Percentiles rank a stretch among this genome's conserved stretches.
Conservation (phyloP, 2,329 filamentous ascomycete genomes). For the Aspergillus udagawae region DNA sequence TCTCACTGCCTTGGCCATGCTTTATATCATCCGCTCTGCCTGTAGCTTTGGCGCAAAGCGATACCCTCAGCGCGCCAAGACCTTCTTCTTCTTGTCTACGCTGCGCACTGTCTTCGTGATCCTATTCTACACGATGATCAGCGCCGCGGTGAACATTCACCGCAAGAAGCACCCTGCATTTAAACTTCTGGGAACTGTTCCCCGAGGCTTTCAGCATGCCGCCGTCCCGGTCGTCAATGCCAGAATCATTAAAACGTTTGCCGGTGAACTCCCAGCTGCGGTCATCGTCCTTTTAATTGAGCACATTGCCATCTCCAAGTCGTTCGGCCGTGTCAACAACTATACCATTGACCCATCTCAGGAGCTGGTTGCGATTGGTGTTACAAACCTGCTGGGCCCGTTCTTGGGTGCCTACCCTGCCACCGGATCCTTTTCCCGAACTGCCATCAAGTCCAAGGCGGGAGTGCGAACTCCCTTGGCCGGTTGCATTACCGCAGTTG, state of each 20-base stretch:
- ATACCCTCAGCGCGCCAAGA: slow-evolving; percentile 64
- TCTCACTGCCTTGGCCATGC: slow-evolving; percentile 70
- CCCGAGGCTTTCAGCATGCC: slow-evolving; percentile 79
- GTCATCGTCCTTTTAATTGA: slow-evolving; percentile 96
- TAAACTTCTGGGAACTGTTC: slow-evolving; percentile 70
- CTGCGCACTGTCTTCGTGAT: slow-evolving; percentile 90
- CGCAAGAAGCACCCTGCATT: slow-evolving; percentile 63
- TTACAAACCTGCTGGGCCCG: slow-evolving; percentile 83
- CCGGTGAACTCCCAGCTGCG: slow-evolving; percentile 70
- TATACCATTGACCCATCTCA: slow-evolving; percentile 95
- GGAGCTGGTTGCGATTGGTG: slow-evolving; percentile 89
- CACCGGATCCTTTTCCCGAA: slow-evolving; percentile 93
- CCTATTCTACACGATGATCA: slow-evolving; percentile 84
- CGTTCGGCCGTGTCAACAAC: slow-evolving; percentile 92
- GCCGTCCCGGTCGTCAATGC: slow-evolving; percentile 66
- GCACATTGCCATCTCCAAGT: slow-evolving; percentile 96
- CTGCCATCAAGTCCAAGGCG: slow-evolving; percentile 95
- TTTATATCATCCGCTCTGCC: slow-evolving; percentile 68
- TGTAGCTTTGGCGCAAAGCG: slow-evolving; percentile 66
- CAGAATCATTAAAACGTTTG: slow-evolving; percentile 64
- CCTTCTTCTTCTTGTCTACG: slow-evolving; percentile 87
- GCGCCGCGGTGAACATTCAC: slow-evolving; percentile 75
- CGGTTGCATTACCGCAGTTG: slow-evolving; percentile 77
- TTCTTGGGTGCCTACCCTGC: slow-evolving; percentile 90
- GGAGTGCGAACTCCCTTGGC: slow-evolving; percentile 89